A percentile compares a stretch with the other conserved stretches of the same genome.
phyloP scores from a whole-genome alignment of 345 rosid species.

The Moricandia arvensis region DNA sequence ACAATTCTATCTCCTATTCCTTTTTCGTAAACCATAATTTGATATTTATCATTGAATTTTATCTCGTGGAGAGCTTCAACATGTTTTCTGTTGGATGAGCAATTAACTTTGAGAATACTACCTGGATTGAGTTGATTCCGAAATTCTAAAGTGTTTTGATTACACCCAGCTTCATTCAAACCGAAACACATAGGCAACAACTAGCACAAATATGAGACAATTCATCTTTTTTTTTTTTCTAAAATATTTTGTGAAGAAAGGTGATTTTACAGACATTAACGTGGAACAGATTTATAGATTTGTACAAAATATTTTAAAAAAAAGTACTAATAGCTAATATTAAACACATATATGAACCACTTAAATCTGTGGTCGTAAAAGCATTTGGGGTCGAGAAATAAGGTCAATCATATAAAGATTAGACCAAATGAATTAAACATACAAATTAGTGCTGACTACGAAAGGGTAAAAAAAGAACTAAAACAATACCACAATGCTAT shows the following conservation, averaged over 20 bases:
- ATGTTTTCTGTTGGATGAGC: background rate
- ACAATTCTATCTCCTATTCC: too few relatives aligned
- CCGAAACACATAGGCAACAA: background rate
- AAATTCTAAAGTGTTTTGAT: background rate
- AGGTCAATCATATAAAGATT: too few relatives aligned
- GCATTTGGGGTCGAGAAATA: too few relatives aligned
- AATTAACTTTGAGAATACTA: background rate
- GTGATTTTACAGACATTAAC: background rate
- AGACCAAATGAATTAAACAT: too few relatives aligned
- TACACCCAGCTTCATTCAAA: background rate
- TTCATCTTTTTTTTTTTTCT: background rate
- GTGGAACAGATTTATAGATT: background rate
- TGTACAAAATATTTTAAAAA: too few relatives aligned
- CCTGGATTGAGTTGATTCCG: background rate
- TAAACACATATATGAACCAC: too few relatives aligned
- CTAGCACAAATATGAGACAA: background rate
- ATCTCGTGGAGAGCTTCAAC: background rate
- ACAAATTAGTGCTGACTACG: too few relatives aligned
- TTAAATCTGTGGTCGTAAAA: too few relatives aligned
- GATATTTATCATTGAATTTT: background rate
- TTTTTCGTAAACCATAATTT: too few relatives aligned
- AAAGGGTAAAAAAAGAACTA: too few relatives aligned
- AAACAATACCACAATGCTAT: too few relatives aligned
- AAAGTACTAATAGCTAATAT: too few relatives aligned
- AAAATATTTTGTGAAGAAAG: background rate